Conservation (phyloP, 192 early-diverging fungal species). For the Irineochytrium annulatum region DNA sequence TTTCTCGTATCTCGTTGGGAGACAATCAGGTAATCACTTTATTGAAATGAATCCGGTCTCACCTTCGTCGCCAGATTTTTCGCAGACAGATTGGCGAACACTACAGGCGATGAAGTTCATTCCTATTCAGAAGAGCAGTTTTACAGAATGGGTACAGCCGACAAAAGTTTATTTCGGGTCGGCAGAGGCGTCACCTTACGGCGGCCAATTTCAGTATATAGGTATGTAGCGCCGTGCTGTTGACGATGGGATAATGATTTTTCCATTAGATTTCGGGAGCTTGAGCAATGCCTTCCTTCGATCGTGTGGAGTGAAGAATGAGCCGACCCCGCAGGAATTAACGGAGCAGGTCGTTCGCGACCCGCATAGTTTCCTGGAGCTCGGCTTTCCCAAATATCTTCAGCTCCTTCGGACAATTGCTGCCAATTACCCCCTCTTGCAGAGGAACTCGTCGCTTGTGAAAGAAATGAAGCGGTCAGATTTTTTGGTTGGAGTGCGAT, state of each 20-base stretch:
- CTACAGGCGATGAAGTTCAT: constrained; percentile 59
- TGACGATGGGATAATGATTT: constrained; percentile 40
- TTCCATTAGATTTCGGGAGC: constrained; percentile 63
- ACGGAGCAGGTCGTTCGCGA: constrained; percentile 58
- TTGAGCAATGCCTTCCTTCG: constrained; percentile 73
- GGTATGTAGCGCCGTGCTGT: constrained; percentile 3
- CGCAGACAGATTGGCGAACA: constrained; percentile 46
- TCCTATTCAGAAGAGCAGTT: constrained; percentile 36
- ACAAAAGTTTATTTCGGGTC: constrained; percentile 31
- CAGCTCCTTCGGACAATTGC: constrained; percentile 70
- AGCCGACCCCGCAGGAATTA: constrained; percentile 71
- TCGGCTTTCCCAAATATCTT: constrained; percentile 65
- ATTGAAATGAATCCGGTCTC: constrained; percentile 5
- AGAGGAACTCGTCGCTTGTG: constrained; percentile 39
- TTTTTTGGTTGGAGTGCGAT: constrained; percentile 63
- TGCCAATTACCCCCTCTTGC: constrained; percentile 47
- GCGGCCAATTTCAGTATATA: constrained; percentile 30
- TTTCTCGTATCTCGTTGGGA: constrained; percentile 66
- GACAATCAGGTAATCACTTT: constrained; percentile 39
- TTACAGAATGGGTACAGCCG: constrained; percentile 22
- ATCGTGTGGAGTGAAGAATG: constrained; percentile 77
- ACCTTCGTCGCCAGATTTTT: constrained; percentile 44
- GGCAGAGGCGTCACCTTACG: constrained; percentile 8
- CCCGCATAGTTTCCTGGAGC: constrained; percentile 54
- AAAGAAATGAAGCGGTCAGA: constrained; percentile 54